A percentile compares a stretch with the other conserved stretches of the same genome.
phyloP scores from a whole-genome alignment of 306 rosid genomes.

The Malus fusca region DNA sequence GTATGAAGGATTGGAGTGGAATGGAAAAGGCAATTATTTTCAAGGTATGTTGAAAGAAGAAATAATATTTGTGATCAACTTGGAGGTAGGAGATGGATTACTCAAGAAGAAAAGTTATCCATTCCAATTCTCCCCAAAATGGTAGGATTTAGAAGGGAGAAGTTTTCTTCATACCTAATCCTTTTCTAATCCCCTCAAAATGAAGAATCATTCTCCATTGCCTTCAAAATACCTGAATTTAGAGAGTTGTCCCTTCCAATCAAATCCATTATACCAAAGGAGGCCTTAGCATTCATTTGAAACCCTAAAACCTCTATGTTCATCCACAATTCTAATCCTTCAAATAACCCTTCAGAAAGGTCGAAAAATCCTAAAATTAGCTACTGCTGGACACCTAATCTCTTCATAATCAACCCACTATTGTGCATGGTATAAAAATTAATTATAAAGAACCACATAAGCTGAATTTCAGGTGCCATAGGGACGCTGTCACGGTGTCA shows the following conservation, averaged over 20 bases:
- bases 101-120: not conserved
- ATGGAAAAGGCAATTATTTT: not conserved
- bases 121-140: not conserved
- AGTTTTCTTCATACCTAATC: not conserved
- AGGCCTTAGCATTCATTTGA: not conserved
- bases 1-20: not conserved
- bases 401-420: not conserved
- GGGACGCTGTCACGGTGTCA: not conserved
- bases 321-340: not conserved
- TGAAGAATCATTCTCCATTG: not conserved
- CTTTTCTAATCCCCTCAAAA: not conserved
- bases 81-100: not conserved
- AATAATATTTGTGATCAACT: not conserved
- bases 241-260: not conserved
- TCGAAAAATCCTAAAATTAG: not conserved
- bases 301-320: not conserved
- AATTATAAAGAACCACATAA: not conserved
- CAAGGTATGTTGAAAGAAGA: not conserved
- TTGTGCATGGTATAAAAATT: not conserved
- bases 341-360: not conserved
- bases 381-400: not conserved
- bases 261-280: not conserved
- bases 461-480: not conserved
- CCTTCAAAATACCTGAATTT: not conserved
- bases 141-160: not conserved